Evolutionary conservation across 1,284 basidiomycete genomes (phyloP).

Genomic region (Cryptococcus hybrid): DNA sequence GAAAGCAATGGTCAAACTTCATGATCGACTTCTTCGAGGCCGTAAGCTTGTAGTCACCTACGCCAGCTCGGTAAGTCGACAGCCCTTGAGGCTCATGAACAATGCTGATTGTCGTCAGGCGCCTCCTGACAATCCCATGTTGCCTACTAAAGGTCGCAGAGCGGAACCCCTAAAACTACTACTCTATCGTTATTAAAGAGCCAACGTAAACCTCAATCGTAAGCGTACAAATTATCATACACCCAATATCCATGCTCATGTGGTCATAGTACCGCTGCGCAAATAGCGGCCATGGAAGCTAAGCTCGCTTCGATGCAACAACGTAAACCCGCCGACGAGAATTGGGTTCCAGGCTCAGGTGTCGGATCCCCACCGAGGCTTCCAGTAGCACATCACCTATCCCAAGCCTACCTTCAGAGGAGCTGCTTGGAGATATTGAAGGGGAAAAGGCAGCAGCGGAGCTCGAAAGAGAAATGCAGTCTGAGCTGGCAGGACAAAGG

Average conservation of each 20-base stretch:
- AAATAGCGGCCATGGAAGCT: slow-evolving; percentile 94
- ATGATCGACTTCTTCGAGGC: slow-evolving; percentile 80
- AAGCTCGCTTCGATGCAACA: slow-evolving; percentile 77
- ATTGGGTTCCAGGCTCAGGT: slow-evolving; percentile 23
- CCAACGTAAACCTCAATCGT: slow-evolving; percentile 63
- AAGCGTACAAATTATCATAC: neutral
- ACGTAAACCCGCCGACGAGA: slow-evolving; percentile 32
- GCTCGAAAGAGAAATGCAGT: slow-evolving; percentile 24
- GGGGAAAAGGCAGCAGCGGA: slow-evolving; percentile 23
- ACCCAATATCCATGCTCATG: neutral
- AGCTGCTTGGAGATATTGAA: slow-evolving; percentile 12
- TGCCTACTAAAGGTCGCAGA: slow-evolving; percentile 46
- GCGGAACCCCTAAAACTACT: slow-evolving; percentile 70
- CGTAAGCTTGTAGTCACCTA: slow-evolving; percentile 83
- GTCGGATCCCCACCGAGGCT: neutral
- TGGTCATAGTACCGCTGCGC: slow-evolving; percentile 66
- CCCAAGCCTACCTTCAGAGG: slow-evolving; percentile 7
- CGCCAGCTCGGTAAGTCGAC: slow-evolving; percentile 67
- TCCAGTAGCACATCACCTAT: slow-evolving; percentile 10
- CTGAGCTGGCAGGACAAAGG: slow-evolving; percentile 8
- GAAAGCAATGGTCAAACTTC: slow-evolving; percentile 69
- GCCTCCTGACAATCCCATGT: slow-evolving; percentile 31
- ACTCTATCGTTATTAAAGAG: slow-evolving; percentile 83
- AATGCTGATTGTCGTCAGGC: slow-evolving; percentile 41
- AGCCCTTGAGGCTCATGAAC: neutral